Base-by-base conservation (phyloP, 1,139 yeast genomes). In the Taphrina pruni region DNA sequence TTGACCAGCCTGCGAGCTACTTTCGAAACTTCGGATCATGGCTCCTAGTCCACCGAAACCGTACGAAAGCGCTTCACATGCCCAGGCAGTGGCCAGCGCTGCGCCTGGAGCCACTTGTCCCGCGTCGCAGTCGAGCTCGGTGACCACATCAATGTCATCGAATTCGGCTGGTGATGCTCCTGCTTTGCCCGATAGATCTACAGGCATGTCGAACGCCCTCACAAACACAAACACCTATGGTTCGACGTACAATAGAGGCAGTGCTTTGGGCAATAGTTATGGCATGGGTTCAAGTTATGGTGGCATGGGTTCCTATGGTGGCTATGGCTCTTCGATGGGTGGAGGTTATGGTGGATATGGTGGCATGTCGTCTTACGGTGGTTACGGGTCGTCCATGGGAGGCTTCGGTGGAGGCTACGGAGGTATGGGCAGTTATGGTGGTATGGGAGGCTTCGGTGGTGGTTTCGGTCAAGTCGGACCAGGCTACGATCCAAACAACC, bases 41-140 rank as follows among this genome's bases (percentile, higher is more conserved):
- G 58, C 58, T 38, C 67, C 67, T 8, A 64, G 67, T 51, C 67
- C 67, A 12, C 67, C 67, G 36, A 64, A 64, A 46, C 67, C 67
- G 1, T 64, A 64, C 48, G 67, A 64, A 41, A 57, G 61, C 56
- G 48, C 51, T 2, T 46, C 67, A 17, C 45, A 56, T 39, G 60
- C 60, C 14, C 61, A 56, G 20, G 60, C 61, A 9, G 54, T 57
- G 35, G 58, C 67, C 35, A 26, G 55, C n/a, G 67, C 67, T 14
- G 45, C 60, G 9, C 36, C 66, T 1, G 66, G 60, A 7, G 61
- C 67, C 36, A 17, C 67, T 12, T 46, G 52, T 14, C 67, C 67
- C 12, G 55, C 39, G 1, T 26, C 55, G 6, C 12, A n/a, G n/a
- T 38, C 60, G 5, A 9, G 21, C 35, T 14, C 66, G 11, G 12